These are phyloP conservation scores for Xylaria intraflava DNA, from an alignment of 495 filamentous ascomycete species.

Conservation along the genomic window DNA sequence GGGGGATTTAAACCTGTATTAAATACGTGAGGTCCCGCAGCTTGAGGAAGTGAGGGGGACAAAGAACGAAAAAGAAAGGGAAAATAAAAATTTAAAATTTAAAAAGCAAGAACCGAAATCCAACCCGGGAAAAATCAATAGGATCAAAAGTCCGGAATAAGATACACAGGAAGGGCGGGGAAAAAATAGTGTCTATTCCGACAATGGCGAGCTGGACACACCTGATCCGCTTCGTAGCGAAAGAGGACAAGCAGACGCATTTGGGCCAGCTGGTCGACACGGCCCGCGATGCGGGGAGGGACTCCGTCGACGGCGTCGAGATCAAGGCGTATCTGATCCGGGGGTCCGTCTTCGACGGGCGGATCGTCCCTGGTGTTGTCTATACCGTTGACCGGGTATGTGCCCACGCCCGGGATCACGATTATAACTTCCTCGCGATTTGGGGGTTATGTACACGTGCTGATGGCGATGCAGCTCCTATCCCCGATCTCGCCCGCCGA, in stretches of 20 bases:
- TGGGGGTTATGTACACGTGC: too few relatives aligned
- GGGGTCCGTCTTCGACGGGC: conserved; percentile 35
- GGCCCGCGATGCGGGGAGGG: conserved; percentile 33
- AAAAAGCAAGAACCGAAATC: too few relatives aligned
- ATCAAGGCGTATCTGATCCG: conserved; percentile 31
- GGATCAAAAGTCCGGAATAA: neutral
- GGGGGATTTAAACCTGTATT: too few relatives aligned
- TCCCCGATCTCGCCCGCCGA: conserved; percentile 33
- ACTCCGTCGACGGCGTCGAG: conserved; percentile 25
- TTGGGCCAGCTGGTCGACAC: conserved; percentile 32
- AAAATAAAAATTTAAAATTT: too few relatives aligned
- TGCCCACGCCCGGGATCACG: neutral
- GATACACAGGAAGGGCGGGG: neutral
- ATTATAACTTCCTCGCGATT: neutral
- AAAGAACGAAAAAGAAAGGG: too few relatives aligned
- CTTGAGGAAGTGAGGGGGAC: too few relatives aligned
- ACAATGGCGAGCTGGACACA: conserved; percentile 32
- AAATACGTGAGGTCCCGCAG: too few relatives aligned
- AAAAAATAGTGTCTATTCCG: neutral
- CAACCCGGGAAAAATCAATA: neutral
- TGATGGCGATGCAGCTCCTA: conserved; percentile 18
- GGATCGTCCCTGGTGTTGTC: conserved; percentile 27
- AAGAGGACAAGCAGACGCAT: conserved; percentile 35
- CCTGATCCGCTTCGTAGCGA: conserved; percentile 42
- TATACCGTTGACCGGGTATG: conserved; percentile 25